A percentile compares a stretch with the other conserved stretches of the same genome.
These are phyloP conservation scores for Delphinella strobiligena DNA, from an alignment of 2,329 filamentous ascomycete species.

Conservation along the genomic window DNA sequence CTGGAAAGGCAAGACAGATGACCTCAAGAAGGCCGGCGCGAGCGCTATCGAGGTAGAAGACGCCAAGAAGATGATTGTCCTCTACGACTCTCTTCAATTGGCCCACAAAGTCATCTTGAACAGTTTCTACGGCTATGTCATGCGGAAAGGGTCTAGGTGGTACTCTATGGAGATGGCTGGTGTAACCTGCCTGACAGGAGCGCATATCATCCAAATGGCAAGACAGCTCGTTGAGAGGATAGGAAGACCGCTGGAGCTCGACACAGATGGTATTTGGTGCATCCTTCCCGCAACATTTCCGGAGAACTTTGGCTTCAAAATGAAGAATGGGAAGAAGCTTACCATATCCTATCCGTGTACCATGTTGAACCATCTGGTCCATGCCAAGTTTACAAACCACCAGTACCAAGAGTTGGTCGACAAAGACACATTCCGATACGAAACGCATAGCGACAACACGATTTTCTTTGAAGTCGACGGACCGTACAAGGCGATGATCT, in stretches of 20 bases:
- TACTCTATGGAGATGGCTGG: slow-evolving; percentile 99
- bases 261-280: slow-evolving; percentile 99
- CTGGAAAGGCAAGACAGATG: slow-evolving; percentile 93
- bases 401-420: slow-evolving; percentile 90
- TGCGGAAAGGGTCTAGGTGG: slow-evolving; percentile 97
- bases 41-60: slow-evolving; percentile 67
- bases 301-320: slow-evolving; percentile 87
- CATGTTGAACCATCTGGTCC: slow-evolving; percentile 97
- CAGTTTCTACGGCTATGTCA: slow-evolving; percentile 98
- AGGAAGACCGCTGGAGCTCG: slow-evolving; percentile 81
- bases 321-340: slow-evolving; percentile 93
- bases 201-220: slow-evolving; percentile 93
- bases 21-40: slow-evolving; percentile 73
- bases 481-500: slow-evolving; percentile 92
- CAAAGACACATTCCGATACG: slow-evolving; percentile 69
- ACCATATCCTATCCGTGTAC: slow-evolving; percentile 96
- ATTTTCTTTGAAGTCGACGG: slow-evolving; percentile 99
- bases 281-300: slow-evolving; percentile 94
- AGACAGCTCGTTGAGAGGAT: slow-evolving; percentile 86
- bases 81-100: slow-evolving; percentile 91
- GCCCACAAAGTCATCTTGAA: slow-evolving; percentile 99
- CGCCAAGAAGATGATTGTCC: slow-evolving; percentile 95
- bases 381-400: slow-evolving; percentile 89
- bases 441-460: slow-evolving; percentile 95
- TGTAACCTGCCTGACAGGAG: slow-evolving; percentile 92